These are phyloP conservation scores for Aspergillus diversus DNA, from an alignment of 495 filamentous ascomycete species.

Conservation along the genomic window DNA sequence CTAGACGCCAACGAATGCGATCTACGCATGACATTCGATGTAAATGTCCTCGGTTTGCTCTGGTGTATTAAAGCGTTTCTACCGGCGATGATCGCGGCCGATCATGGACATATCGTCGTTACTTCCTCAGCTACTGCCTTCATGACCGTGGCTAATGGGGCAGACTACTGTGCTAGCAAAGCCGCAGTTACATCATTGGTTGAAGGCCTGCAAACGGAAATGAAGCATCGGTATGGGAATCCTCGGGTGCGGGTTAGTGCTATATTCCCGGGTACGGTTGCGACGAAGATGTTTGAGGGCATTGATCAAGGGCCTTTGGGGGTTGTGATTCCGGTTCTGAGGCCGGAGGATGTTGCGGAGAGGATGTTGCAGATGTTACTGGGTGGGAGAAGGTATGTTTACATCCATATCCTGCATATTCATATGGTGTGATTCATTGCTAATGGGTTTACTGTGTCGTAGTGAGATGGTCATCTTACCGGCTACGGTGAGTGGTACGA, in stretches of 20 bases:
- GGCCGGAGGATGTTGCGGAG: neutral
- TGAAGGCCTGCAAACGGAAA: neutral
- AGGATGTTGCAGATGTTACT: neutral
- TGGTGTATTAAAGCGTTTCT: constrained; percentile 2
- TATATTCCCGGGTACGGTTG: neutral
- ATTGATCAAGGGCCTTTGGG: neutral
- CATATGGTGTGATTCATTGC: neutral
- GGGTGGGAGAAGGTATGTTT: neutral
- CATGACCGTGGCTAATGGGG: neutral
- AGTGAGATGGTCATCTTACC: neutral
- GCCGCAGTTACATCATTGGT: neutral
- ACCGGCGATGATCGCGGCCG: neutral
- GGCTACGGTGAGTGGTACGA: neutral
- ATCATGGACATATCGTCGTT: neutral
- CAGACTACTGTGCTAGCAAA: constrained; percentile 1
- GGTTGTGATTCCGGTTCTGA: neutral
- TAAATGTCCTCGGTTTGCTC: neutral
- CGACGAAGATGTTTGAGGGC: neutral
- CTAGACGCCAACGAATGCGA: neutral
- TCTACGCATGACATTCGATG: neutral
- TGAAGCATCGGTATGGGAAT: neutral
- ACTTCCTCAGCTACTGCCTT: neutral
- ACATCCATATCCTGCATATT: neutral
- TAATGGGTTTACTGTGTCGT: neutral
- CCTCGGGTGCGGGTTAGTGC: neutral